Evolutionary conservation across 305 asterid genomes (phyloP), one percentile per base, ranked within the genome.

Genomic region (Ajuga reptans): DNA sequence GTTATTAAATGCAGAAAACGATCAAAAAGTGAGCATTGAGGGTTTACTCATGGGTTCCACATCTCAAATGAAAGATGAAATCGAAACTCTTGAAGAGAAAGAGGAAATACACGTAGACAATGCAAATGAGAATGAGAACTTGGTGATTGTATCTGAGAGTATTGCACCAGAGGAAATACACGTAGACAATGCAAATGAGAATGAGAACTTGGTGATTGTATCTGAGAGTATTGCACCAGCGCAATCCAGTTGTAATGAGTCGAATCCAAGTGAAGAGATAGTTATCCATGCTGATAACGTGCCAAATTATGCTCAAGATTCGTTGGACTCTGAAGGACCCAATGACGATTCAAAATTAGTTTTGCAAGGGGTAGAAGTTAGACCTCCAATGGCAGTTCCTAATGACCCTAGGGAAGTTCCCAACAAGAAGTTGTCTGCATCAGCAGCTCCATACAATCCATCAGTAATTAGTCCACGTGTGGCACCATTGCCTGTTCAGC

Each of bases 381-480:
- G 78, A 53, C 71, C 79, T 73, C 66, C 87, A 55, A 76, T 50
- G 56, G 72, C 79, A 34, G 70, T 68, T 75, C 75, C 80, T 37
- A 76, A 66, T 80, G 95, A 88, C 74, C 66, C 79, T 46, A 82
- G 84, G 72, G 96, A 85, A 76, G 77, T 74, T 73, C 68, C 87
- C 63, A 81, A 81, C 60, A 87, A 84, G 83, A 92, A 88, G 86
- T 73, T 94, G 72, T 94, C 99, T 71, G 99, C 99, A 56, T 87
- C 92, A 52, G 99, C 99, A 58, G 89, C 96, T 77, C 99, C 99
- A 16, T 94, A 91, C 80, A 89, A 85, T 74, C 99, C 99, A 68
- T 85, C 99, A 17, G 72, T 87, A 31, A 77, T 83, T 24, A 46
- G 78, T 74, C 78, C 92, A 31, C 93, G 86, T 9, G 76, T 82